Evolutionary conservation across 1,284 basidiomycete species (phyloP).

Genomic region (Tilletia walkeri): DNA sequence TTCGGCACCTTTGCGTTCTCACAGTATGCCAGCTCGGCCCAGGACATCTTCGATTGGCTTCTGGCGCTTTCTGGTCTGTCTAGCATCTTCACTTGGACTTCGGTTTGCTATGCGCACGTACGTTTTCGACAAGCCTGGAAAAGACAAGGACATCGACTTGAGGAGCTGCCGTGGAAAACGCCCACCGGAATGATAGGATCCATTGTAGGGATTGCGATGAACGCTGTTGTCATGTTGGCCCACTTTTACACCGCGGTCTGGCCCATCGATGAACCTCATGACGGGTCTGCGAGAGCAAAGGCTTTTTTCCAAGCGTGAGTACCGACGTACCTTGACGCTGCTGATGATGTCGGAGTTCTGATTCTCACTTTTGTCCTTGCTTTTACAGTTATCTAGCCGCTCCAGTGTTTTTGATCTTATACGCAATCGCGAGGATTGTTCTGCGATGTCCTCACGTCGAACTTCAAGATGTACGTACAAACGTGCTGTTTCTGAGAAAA

Average conservation of each 20-base stretch:
- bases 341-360: not conserved
- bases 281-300: not conserved
- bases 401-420: not conserved
- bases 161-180: conserved; percentile 61
- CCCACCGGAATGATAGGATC: conserved; percentile 59
- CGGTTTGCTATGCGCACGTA: conserved; percentile 52
- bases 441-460: not conserved
- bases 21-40: conserved; percentile 29
- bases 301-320: conserved; percentile 16
- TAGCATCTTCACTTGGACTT: conserved; percentile 59
- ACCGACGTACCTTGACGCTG: conserved; percentile 17
- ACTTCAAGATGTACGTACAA: too few species aligned
- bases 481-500: not conserved
- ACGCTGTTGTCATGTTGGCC: conserved; percentile 23
- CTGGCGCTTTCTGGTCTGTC: conserved; percentile 57
- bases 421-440: not conserved
- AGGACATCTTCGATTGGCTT: conserved; percentile 35
- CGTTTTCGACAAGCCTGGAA: conserved; percentile 61
- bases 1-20: conserved; percentile 35
- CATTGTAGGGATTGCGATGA: conserved; percentile 28
- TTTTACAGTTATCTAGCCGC: not conserved
- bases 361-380: not conserved
- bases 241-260: conserved; percentile 3
- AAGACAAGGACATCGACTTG: conserved; percentile 58
- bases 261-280: conserved; percentile 14